These are phyloP conservation scores for Lasiodiplodia citricola DNA, from an alignment of 2,329 filamentous ascomycete genomes.

Conservation along the genomic window DNA sequence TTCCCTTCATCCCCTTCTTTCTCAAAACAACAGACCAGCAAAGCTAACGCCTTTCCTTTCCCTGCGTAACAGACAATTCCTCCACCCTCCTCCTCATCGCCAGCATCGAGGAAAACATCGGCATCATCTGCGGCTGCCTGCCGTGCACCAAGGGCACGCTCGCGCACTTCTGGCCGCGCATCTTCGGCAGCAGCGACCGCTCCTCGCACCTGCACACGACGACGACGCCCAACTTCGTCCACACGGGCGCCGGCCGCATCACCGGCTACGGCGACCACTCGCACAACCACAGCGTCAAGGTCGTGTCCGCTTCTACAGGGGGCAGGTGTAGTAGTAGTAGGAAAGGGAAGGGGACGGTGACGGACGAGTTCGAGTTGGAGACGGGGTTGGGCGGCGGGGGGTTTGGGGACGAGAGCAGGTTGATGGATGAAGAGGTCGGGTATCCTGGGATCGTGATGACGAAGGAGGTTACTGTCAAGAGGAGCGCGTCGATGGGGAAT, in stretches of 20 bases:
- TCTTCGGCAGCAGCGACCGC: not conserved
- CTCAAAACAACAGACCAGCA: not conserved
- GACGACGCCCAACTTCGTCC: not conserved
- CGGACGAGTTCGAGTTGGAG: not conserved
- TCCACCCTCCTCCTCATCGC: slow-evolving; percentile 36
- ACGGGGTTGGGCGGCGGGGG: not conserved
- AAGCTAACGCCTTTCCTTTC: no score
- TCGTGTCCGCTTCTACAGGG: not conserved
- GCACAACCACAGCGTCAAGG: not conserved
- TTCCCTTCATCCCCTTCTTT: not conserved
- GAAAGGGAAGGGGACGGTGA: not conserved
- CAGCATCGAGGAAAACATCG: slow-evolving; percentile 37
- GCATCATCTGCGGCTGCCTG: slow-evolving; percentile 40
- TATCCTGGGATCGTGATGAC: not conserved
- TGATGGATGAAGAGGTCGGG: not conserved
- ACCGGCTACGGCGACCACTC: not conserved
- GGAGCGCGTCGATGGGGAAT: not conserved
- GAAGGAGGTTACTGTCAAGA: not conserved
- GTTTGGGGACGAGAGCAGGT: not conserved
- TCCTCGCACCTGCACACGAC: not conserved
- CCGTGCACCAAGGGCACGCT: slow-evolving; percentile 40
- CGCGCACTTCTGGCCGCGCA: slow-evolving; percentile 8
- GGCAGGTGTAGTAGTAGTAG: not conserved
- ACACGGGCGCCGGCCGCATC: not conserved
- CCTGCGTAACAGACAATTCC: slow-evolving; percentile 30